Percentiles rank a stretch among this genome's conserved stretches.
phyloP scores from a whole-genome alignment of 306 rosid species.

The Malus sylvestris region DNA sequence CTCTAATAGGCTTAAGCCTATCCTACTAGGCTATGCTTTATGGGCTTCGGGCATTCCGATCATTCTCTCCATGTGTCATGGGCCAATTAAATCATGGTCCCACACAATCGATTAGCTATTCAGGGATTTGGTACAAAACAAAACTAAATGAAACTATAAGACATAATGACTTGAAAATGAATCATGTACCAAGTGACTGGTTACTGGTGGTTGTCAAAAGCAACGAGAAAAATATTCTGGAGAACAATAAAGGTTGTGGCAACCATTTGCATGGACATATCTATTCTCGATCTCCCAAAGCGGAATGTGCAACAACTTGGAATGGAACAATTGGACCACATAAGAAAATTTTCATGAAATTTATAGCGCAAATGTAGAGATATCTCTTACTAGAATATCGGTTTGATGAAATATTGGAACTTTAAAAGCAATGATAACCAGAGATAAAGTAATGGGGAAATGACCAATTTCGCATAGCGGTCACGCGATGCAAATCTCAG shows the following conservation, averaged over 20 bases:
- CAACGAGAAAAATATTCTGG: slow-evolving; percentile 79
- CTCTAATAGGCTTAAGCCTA: too few relatives aligned
- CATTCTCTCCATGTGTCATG: too few relatives aligned
- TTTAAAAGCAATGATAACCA: background rate
- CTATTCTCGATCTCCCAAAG: background rate
- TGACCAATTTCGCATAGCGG: slow-evolving; percentile 85
- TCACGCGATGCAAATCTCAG: slow-evolving; percentile 91
- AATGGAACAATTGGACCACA: background rate
- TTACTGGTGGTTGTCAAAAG: slow-evolving; percentile 73
- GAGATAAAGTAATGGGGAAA: slow-evolving; percentile 6
- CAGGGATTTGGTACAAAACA: background rate
- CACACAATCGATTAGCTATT: background rate
- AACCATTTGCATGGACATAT: slow-evolving; percentile 23
- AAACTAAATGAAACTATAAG: background rate
- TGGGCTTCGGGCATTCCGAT: too few relatives aligned
- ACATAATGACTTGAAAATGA: slow-evolving; percentile 9
- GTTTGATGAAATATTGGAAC: background rate
- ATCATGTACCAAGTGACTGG: slow-evolving; percentile 80
- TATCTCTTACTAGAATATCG: background rate
- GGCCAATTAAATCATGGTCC: too few relatives aligned
- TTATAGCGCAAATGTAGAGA: background rate
- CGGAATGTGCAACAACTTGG: background rate
- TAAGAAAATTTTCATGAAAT: background rate
- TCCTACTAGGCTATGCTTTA: too few relatives aligned
- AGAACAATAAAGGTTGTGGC: slow-evolving; percentile 96